phyloP scores from a whole-genome alignment of 2,329 filamentous ascomycete species.

The Colletotrichum musicola region DNA sequence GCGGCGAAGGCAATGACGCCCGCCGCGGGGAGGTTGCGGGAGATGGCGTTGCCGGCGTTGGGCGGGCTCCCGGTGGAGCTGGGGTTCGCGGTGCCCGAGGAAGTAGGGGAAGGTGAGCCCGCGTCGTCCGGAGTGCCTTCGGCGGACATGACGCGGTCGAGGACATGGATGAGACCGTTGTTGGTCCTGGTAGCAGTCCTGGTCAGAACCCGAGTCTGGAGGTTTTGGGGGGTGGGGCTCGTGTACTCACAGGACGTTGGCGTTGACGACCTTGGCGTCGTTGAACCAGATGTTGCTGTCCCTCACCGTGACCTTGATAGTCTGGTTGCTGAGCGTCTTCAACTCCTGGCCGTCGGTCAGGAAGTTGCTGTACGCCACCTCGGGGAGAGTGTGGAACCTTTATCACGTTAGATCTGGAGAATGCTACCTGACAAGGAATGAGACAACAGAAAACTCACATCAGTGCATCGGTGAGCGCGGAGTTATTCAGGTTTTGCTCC shows the following conservation, averaged over 20 bases:
- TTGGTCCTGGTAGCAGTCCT: conserved; percentile 38
- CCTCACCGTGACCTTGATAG: conserved; percentile 41
- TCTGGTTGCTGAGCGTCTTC: conserved; percentile 31
- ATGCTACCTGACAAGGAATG: too few relatives aligned
- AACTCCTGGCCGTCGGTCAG: conserved; percentile 39
- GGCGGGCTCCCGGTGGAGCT: conserved; percentile 13
- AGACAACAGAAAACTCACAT: conserved; percentile 31
- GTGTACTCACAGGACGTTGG: conserved; percentile 41
- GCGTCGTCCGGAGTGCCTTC: conserved; percentile 19
- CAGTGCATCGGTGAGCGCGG: conserved; percentile 36
- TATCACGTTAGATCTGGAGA: too few relatives aligned
- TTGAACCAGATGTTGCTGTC: conserved; percentile 43
- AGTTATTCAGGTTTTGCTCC: conserved; percentile 31
- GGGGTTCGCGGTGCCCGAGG: background rate
- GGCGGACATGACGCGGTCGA: conserved; percentile 42
- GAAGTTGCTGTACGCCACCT: conserved; percentile 41
- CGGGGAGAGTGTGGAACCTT: conserved; percentile 38
- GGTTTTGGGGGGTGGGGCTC: too few relatives aligned
- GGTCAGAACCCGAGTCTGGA: background rate
- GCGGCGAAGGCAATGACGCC: conserved; percentile 29
- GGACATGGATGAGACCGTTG: conserved; percentile 43
- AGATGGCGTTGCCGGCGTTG: conserved; percentile 10
- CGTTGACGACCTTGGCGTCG: conserved; percentile 42
- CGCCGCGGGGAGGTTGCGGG: conserved; percentile 5
- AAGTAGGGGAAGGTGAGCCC: background rate